Base-by-base conservation (phyloP, 495 filamentous ascomycete genomes). In the Penicillium cataractarum region DNA sequence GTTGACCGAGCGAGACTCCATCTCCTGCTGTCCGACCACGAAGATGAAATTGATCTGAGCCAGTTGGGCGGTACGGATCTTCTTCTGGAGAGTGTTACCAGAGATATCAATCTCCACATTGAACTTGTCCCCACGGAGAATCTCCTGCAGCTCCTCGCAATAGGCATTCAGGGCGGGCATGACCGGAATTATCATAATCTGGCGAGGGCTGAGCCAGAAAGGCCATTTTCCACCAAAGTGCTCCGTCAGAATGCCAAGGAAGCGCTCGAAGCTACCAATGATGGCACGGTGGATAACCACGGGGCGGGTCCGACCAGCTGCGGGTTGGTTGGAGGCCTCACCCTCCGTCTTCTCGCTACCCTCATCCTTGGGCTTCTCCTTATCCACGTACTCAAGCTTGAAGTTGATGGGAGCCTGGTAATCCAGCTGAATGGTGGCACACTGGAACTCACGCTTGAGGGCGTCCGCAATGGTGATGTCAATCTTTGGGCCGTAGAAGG, bases 211-310 rank as follows among this genome's bases (percentile, higher is more conserved):
- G 60, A 99, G 77, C 95, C 95, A 99, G 84, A 97, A 97, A 0
- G 95, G 95, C 94, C 94, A 98, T 78, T 97, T 97, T 64, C 95
- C 95, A 42, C 82, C 95, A 71, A 97, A 99, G 74, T 98, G 95
- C 79, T 99, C 95, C 26, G 83, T 92, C 58, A 97, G 78, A 64
- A 99, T 96, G 57, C 89, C 95, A 61, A 96, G 89, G 80, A 99
- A 97, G 48, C 95, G 90, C 80, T 99, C 95, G 68, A 97, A 91
- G 65, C 87, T 91, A 57, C 95, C 95, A 55, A 92, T 89, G 72
- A 99, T 95, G 51, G 95, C 95, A 62, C 95, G 91, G 76, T 98
- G 95, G 62, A 99, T 95, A 83, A 98, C 96, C 66, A 99, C 95
- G 3, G 95, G 95, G 12, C 95, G 89, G 50, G 92, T 92, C 73